Evolutionary conservation across 148 eudicot species (phyloP), one percentile per base, ranked within the genome.

Genomic region (Chenopodium berlandieri): DNA sequence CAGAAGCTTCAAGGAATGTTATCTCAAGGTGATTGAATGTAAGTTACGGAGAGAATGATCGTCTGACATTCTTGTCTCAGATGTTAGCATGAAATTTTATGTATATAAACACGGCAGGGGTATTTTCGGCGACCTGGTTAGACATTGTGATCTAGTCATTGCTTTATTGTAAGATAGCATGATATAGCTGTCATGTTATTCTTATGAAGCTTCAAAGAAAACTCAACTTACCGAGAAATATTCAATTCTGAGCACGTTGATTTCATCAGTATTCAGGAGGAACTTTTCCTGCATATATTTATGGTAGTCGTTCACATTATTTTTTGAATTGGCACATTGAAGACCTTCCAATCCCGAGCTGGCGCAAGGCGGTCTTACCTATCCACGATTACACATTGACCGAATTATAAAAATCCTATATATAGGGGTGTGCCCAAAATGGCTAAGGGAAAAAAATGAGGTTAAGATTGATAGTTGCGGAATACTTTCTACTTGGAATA

Each of bases 1-100:
- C 92, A 82, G 75, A 94, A 87, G 73, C 86, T 94, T 70, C 85
- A 88, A 84, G 82, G 77, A 37, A 75, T 79, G 80, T 75, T 89
- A 77, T 80, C 83, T 48, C 32, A 52, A 75, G 79, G 60, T 34
- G 88, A 86, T 54, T 86, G 46, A 76, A 32, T 1, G n/a, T 37
- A 23, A 23, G 27, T 5, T n/a, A 2, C 30, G 0, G 30, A 46
- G 74, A 71, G 25, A 71, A 25, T 25, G 50, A 22, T 72, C 54
- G 46, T 17, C 22, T 17, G 62, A 14, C 62, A 0, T 56, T 56
- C 7, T 5, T 56, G 6, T 56, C 62, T 56, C 22, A 56, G 22
- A 56, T 56, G 62, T 27, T 37, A 71, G 76, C 66, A 71, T 62
- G 66, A 62, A 62, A 22, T 62, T 62, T 62, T 11, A 62, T 9